A percentile compares a stretch with the other conserved stretches of the same genome.
Conservation (phyloP, 257 asterid genomes). For the Leptodermis oblonga region DNA sequence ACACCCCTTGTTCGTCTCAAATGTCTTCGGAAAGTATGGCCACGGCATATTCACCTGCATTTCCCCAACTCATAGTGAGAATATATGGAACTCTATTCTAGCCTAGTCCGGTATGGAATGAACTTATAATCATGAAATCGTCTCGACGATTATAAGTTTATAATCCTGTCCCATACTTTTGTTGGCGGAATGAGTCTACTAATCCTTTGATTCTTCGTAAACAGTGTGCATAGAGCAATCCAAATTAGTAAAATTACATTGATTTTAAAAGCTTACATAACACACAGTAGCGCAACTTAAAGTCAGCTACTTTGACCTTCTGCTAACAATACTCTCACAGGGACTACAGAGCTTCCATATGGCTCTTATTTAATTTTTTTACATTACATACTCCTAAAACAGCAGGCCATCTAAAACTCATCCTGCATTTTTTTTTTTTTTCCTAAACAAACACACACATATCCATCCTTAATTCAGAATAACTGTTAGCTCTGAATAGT, state of each 20-base stretch:
- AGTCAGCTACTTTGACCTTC: not conserved
- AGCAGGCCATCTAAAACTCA: slow-evolving; percentile 26
- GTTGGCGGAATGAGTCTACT: too few species aligned
- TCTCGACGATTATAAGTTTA: too few species aligned
- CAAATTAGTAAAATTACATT: not conserved
- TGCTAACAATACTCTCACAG: too few species aligned
- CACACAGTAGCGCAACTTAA: slow-evolving; percentile 5
- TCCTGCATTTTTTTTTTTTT: slow-evolving; percentile 11
- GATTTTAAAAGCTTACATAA: not conserved
- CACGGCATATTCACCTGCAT: not conserved
- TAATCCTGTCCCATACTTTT: too few species aligned
- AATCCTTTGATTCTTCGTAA: too few species aligned
- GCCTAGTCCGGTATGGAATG: too few species aligned
- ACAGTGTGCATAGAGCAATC: not conserved
- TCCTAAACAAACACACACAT: not conserved
- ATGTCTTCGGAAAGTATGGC: not conserved
- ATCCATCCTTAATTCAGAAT: not conserved
- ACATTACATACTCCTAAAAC: slow-evolving; percentile 15
- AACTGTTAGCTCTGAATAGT: slow-evolving; percentile 48
- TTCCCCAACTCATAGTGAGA: too few species aligned
- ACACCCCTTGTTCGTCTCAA: too few species aligned
- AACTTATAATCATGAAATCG: too few species aligned
- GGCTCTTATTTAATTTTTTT: slow-evolving; percentile 9
- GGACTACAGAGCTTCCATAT: not conserved
- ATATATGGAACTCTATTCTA: too few species aligned